A percentile compares a stretch with the other conserved stretches of the same genome.
These are phyloP conservation scores for Pezicula carpinea DNA, from an alignment of 2,329 filamentous ascomycete genomes.

Conservation along the genomic window DNA sequence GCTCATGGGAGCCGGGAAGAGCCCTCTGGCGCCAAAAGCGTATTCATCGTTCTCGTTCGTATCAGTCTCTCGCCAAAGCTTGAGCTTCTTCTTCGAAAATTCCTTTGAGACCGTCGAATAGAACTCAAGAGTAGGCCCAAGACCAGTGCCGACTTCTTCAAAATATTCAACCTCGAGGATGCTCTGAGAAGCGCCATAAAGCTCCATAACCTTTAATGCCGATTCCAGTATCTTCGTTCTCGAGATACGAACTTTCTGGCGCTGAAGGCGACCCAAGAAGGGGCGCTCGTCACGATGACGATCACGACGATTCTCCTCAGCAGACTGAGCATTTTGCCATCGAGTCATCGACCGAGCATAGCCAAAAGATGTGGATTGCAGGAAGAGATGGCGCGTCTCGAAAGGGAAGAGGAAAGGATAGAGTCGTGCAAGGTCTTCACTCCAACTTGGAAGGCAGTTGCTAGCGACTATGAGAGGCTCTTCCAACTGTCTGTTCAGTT, in stretches of 20 bases:
- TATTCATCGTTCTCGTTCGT: constrained; percentile 69
- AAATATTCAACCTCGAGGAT: constrained; percentile 98
- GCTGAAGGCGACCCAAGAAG: constrained; percentile 84
- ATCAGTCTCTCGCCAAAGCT: constrained; percentile 93
- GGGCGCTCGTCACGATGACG: constrained; percentile 82
- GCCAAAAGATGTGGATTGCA: constrained; percentile 96
- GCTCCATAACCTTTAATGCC: constrained; percentile 96
- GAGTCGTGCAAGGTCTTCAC: constrained; percentile 84
- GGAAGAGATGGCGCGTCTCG: constrained; percentile 91
- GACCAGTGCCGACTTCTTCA: constrained; percentile 92
- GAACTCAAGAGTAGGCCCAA: constrained; percentile 94
- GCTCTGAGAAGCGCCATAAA: constrained; percentile 95
- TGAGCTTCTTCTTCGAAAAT: constrained; percentile 95
- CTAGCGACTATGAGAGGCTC: constrained; percentile 96
- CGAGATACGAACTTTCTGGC: constrained; percentile 97
- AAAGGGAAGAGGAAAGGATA: constrained; percentile 98
- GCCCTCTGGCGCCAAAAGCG: constrained; percentile 75
- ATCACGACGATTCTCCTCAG: constrained; percentile 76
- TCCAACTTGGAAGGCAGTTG: constrained; percentile 93
- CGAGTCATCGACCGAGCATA: constrained; percentile 96
- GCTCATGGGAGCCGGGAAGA: constrained; percentile 90
- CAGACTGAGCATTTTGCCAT: constrained; percentile 88
- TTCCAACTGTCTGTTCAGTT: constrained; percentile 93
- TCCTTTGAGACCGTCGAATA: constrained; percentile 97
- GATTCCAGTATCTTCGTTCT: constrained; percentile 93